Conservation (phyloP, 345 rosid species). For the Rhodamnia argentea region DNA sequence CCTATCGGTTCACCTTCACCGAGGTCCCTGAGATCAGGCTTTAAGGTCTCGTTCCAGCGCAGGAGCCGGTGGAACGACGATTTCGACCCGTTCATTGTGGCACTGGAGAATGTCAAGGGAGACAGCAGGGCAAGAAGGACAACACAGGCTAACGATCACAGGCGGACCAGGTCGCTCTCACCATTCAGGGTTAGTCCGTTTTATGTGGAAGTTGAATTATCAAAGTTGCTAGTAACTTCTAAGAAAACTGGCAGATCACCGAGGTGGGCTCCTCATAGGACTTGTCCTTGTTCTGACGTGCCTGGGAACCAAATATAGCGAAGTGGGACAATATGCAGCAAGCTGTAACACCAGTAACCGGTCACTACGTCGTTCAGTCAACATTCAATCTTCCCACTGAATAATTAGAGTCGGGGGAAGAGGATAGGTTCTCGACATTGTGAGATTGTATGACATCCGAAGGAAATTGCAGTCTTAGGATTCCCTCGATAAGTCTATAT, state of each 20-base stretch:
- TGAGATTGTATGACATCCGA: background rate
- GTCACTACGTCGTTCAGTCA: background rate
- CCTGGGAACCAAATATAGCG: background rate
- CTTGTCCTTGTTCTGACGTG: background rate
- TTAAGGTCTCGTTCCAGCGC: constrained; percentile 14
- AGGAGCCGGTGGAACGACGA: constrained; percentile 42
- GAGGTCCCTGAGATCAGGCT: background rate
- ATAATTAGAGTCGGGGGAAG: background rate
- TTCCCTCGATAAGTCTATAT: background rate
- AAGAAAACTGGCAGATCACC: background rate
- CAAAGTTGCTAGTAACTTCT: background rate
- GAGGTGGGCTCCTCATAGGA: background rate
- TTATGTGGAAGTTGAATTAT: background rate
- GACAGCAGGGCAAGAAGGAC: background rate
- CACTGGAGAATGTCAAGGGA: constrained; percentile 32
- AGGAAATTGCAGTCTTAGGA: background rate
- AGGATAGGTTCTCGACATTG: background rate
- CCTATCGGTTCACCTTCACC: constrained; percentile 4
- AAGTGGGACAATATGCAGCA: background rate
- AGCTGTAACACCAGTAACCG: background rate
- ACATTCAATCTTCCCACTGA: background rate
- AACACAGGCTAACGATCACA: background rate
- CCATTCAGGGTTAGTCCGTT: constrained; percentile 1
- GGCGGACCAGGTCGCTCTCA: constrained; percentile 25
- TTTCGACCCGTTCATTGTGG: constrained; percentile 49